Percentiles rank a stretch among this genome's conserved stretches.
Evolutionary conservation across 192 early-diverging fungal species (phyloP).

Genomic region (Dimargaris verticillata): DNA sequence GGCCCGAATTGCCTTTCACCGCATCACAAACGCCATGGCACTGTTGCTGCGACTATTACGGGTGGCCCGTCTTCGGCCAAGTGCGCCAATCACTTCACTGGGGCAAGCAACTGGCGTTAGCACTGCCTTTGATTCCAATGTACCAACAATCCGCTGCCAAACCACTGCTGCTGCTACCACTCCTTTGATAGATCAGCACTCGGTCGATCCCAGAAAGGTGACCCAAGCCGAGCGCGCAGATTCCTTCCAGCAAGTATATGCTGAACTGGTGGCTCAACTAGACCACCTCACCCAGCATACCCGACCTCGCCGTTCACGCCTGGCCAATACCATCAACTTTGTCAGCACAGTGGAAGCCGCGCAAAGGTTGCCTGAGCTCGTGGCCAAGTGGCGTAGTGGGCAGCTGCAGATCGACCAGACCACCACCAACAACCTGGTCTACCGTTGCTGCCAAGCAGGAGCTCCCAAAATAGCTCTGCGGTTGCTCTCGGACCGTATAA

Average conservation of each 20-base stretch:
- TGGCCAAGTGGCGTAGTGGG: background rate
- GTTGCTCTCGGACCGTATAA: background rate
- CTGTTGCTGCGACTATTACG: too few species aligned
- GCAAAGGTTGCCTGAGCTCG: background rate
- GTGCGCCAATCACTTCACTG: too few species aligned
- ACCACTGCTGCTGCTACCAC: too few species aligned
- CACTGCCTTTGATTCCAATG: too few species aligned
- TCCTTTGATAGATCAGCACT: too few species aligned
- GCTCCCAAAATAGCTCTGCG: background rate
- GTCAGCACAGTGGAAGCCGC: background rate
- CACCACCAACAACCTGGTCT: slow-evolving; percentile 5
- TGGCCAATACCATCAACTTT: background rate
- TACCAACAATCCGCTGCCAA: too few species aligned
- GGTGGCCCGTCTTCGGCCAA: too few species aligned
- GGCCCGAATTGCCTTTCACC: too few species aligned
- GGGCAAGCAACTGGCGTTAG: too few species aligned
- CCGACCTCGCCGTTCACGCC: background rate
- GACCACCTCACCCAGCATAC: background rate
- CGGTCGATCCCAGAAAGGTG: background rate
- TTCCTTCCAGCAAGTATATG: background rate
- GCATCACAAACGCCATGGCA: too few species aligned
- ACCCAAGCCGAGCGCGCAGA: background rate
- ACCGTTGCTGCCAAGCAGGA: slow-evolving; percentile 2
- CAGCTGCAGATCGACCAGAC: background rate
- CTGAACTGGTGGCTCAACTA: background rate